Evolutionary conservation across 2,329 filamentous ascomycete genomes (phyloP).

Genomic region (Pestalotiopsis sp.): DNA sequence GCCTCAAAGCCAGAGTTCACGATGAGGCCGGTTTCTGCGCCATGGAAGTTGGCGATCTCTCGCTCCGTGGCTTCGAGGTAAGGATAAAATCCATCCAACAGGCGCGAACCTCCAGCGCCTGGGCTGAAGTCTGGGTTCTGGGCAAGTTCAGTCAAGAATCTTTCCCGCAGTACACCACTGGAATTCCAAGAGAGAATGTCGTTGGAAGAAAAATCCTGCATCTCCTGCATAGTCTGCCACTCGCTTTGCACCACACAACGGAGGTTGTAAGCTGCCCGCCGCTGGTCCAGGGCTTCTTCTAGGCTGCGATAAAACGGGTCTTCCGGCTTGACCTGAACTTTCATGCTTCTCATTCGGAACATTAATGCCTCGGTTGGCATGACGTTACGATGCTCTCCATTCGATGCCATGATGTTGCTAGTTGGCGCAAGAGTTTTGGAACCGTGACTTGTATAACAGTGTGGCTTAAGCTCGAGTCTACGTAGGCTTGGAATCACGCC

Average conservation of each 20-base stretch:
- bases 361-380: too few species aligned
- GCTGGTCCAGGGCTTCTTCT: background rate
- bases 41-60: constrained; percentile 50
- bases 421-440: too few species aligned
- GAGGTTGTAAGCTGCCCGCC: background rate
- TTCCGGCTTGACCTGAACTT: background rate
- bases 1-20: constrained; percentile 63
- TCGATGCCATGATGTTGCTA: too few species aligned
- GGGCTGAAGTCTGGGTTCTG: background rate
- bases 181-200: constrained; percentile 65
- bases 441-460: too few species aligned
- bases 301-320: background rate
- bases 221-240: background rate
- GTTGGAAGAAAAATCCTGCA: constrained; percentile 63
- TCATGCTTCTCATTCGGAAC: too few species aligned
- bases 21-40: constrained; percentile 58
- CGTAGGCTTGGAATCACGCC: too few species aligned
- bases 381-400: too few species aligned
- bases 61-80: constrained; percentile 14
- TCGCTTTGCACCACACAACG: background rate
- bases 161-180: constrained; percentile 45
- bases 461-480: too few species aligned
- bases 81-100: constrained; percentile 8
- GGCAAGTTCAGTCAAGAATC: constrained; percentile 51
- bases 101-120: background rate